These are phyloP conservation scores for Pleurozium schreberi DNA, from an alignment of 225 moss, liverwort and hornwort species.

Conservation along the genomic window DNA sequence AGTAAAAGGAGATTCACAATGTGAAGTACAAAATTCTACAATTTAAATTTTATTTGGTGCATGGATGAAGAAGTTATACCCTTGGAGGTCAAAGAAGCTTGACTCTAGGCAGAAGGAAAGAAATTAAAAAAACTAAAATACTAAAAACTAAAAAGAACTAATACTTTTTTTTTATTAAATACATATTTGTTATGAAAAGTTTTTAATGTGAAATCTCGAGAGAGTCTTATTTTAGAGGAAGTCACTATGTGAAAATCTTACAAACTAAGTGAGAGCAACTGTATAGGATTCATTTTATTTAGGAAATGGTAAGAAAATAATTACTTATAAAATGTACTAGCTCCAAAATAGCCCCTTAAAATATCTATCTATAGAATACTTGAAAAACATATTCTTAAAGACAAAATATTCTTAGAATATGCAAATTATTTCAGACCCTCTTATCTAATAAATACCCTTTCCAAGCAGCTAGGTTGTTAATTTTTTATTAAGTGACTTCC, in stretches of 20 bases:
- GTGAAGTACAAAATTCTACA: too few relatives aligned
- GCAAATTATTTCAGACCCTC: neutral
- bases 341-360: too few relatives aligned
- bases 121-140: too few relatives aligned
- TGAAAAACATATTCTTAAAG: too few relatives aligned
- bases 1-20: neutral
- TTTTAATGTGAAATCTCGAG: neutral
- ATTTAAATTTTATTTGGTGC: too few relatives aligned
- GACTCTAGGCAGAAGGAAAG: neutral
- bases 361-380: too few relatives aligned
- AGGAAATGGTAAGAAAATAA: neutral
- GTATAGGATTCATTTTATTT: neutral
- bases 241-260: neutral
- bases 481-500: neutral
- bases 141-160: neutral
- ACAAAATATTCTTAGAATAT: neutral
- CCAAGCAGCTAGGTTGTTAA: accelerated
- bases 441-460: neutral
- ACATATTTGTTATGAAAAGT: neutral
- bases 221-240: neutral
- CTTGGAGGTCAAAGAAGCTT: too few relatives aligned
- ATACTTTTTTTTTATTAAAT: neutral
- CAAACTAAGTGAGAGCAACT: neutral
- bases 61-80: too few relatives aligned
- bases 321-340: neutral